Evolutionary conservation across 1,284 basidiomycete genomes (phyloP).

Genomic region (Cryptococcus depauperatus): DNA sequence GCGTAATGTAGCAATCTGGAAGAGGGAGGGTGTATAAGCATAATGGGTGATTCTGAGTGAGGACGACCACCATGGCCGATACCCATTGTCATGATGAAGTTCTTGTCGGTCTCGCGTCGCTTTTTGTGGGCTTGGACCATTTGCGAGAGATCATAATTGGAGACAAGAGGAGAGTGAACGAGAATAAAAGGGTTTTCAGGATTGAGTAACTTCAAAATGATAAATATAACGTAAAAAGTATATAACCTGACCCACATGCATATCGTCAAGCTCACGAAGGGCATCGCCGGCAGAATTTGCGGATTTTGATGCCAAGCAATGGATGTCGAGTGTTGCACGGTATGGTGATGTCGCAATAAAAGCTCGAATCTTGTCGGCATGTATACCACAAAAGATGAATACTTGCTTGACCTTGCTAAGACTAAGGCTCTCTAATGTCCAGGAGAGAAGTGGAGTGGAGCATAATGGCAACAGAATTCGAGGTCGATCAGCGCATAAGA

Average conservation of each 20-base stretch:
- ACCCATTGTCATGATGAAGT: constrained; percentile 93
- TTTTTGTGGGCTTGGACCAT: constrained; percentile 84
- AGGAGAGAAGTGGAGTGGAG: constrained; percentile 84
- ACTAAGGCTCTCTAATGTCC: constrained; percentile 91
- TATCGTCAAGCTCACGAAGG: constrained; percentile 91
- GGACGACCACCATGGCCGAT: constrained; percentile 49
- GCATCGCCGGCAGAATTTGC: constrained; percentile 91
- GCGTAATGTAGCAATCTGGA: constrained; percentile 39
- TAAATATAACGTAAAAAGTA: background rate
- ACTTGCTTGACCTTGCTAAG: constrained; percentile 90
- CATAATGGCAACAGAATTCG: constrained; percentile 86
- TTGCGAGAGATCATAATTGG: constrained; percentile 82
- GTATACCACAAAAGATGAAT: constrained; percentile 83
- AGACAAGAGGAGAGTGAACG: constrained; percentile 87
- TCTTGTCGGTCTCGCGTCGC: constrained; percentile 75
- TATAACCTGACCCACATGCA: constrained; percentile 39
- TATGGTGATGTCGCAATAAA: constrained; percentile 56
- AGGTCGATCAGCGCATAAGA: constrained; percentile 72
- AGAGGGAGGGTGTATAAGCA: constrained; percentile 43
- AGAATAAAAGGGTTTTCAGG: constrained; percentile 75
- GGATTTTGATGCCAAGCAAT: constrained; percentile 76
- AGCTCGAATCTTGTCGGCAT: constrained; percentile 70
- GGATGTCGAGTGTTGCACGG: constrained; percentile 69
- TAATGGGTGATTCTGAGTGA: constrained; percentile 44
- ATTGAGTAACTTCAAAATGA: constrained; percentile 60